Base-by-base conservation (phyloP, 2,329 filamentous ascomycete genomes). In the Pyrenophora tritici-repentis region DNA sequence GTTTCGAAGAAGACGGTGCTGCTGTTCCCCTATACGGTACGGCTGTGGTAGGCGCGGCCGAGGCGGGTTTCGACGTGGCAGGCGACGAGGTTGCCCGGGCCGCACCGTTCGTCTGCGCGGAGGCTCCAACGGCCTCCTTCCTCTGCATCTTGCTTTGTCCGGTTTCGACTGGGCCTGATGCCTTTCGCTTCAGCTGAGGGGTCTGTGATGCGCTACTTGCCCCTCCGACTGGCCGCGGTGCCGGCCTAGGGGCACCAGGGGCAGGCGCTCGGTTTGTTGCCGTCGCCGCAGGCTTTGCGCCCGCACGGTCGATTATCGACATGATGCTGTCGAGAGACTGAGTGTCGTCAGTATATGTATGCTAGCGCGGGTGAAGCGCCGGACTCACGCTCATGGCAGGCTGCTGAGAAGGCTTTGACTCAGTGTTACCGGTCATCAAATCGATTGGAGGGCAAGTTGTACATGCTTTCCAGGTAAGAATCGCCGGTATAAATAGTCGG, bases 101-200 rank as follows among this genome's bases (percentile, higher is more conserved):
- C 56, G 56, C 52, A 50, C 63, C 51, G 59, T 65, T 65, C 46
- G 57, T 32, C 56, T 67, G 61, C 59, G 67, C 38, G 45, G 63
- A 20, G 41, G 55, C 60, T 24, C 53, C 41, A 24, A 61, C 53
- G 33, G 50, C 62, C 54, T 75, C 68, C 35, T 68, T 73, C 18
- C 71, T 66, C 53, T 65, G 64, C 14, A 70, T 47, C 53, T 75
- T 75, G 43, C 55, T 50, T 43, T 68, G 65, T 39, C 53, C 62
- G 45, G 50, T 55, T 26, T 68, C 68, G 22, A 61, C 59, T 12
- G 71, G 61, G n/a, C 67, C 64, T 17, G 73, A 73, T 41, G 73
- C 73, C 58, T 75, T 76, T 53, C 73, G 72, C 60, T 76, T 77
- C 33, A 64, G 68, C 62, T 68, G 65, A 47, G 75, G 75, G 22